Conservation (phyloP, 495 filamentous ascomycete species). For the Pseudotulostoma volvatum region DNA sequence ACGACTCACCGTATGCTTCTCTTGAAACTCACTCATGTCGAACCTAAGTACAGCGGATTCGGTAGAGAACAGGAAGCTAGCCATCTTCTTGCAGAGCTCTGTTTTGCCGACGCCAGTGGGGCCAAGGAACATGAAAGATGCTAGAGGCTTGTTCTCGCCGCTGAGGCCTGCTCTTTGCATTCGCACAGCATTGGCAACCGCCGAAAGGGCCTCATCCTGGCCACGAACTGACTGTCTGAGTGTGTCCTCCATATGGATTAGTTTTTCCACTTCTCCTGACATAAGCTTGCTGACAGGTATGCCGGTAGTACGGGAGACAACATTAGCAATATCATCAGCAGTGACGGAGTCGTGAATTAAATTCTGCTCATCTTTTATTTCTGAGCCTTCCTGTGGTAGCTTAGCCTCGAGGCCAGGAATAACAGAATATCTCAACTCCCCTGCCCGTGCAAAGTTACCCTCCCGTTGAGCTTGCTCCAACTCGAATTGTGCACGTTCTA, state of each 20-base stretch:
- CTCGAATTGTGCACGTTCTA: conserved; percentile 72
- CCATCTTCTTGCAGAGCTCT: conserved; percentile 92
- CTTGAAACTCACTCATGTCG: conserved; percentile 96
- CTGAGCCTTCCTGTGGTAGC: conserved; percentile 56
- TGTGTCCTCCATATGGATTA: conserved; percentile 88
- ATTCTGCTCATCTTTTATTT: conserved; percentile 31
- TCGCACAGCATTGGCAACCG: conserved; percentile 82
- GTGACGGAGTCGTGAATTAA: conserved; percentile 87
- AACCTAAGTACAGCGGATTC: conserved; percentile 81
- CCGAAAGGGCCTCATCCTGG: conserved; percentile 82
- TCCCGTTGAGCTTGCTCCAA: conserved; percentile 76
- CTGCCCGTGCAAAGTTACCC: conserved; percentile 79
- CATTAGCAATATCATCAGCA: conserved; percentile 80
- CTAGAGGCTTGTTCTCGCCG: conserved; percentile 78
- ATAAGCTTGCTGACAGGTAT: conserved; percentile 86
- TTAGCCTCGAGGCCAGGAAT: conserved; percentile 69
- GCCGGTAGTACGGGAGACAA: conserved; percentile 80
- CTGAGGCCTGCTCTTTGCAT: conserved; percentile 87
- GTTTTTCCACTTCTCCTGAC: conserved; percentile 76
- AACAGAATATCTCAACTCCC: conserved; percentile 69
- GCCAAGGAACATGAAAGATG: conserved; percentile 94
- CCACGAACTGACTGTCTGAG: conserved; percentile 73
- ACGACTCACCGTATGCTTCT: conserved; percentile 88
- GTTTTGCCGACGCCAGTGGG: conserved; percentile 97
- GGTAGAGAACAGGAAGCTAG: conserved; percentile 80